Conservation (phyloP, 768 basidiomycete species). For the Rubroboletus pulcherrimus region DNA sequence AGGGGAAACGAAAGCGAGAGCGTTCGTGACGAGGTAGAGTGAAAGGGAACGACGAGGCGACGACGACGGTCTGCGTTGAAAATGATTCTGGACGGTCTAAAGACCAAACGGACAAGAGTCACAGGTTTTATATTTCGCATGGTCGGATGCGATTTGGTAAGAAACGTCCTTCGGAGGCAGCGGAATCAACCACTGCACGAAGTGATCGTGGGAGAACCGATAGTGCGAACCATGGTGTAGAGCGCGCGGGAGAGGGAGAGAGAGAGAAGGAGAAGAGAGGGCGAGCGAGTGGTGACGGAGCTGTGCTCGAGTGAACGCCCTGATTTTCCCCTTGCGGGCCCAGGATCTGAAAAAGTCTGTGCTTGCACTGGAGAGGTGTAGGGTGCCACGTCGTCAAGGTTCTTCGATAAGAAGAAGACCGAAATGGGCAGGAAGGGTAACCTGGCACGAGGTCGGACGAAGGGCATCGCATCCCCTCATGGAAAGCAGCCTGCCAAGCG, state of each 20-base stretch:
- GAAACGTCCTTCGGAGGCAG: conserved; percentile 27
- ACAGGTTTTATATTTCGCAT: conserved; percentile 30
- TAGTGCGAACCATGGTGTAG: conserved; percentile 10
- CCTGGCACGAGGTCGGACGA: conserved; percentile 29
- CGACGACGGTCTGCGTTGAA: neutral
- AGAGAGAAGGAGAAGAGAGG: neutral
- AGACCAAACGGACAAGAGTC: neutral
- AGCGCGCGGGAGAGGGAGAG: neutral
- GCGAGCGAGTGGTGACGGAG: conserved; percentile 13
- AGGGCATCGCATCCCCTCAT: conserved; percentile 25
- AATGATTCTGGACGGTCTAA: neutral
- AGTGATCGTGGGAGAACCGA: conserved; percentile 33
- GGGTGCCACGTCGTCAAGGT: conserved; percentile 28
- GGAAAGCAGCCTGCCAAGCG: conserved; percentile 17
- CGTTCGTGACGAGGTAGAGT: neutral
- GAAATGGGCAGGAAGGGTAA: conserved; percentile 26
- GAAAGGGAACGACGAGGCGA: neutral
- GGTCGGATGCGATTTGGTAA: conserved; percentile 28
- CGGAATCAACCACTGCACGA: conserved; percentile 27
- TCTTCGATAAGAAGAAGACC: conserved; percentile 27
- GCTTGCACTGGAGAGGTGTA: conserved; percentile 5
- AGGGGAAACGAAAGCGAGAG: neutral
- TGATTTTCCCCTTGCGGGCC: conserved; percentile 28
- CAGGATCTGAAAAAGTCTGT: conserved; percentile 18
- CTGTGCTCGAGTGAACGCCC: conserved; percentile 23